phyloP scores from a whole-genome alignment of 164 flowering plant species.

The Vitis rotundifolia region DNA sequence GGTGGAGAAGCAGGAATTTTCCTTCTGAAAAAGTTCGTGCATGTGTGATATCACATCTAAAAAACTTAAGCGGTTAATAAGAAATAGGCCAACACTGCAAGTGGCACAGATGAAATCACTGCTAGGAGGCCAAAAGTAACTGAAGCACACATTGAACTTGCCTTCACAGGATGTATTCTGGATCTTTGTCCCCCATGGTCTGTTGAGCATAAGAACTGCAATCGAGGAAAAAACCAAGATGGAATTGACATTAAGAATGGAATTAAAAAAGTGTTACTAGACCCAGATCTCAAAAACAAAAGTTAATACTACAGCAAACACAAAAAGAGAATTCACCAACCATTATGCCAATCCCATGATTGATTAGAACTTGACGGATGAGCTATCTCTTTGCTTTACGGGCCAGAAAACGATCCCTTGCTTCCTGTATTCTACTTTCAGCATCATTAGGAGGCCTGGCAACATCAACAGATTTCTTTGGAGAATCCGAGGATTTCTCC shows the following conservation, averaged over 20 bases:
- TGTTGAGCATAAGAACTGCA: background rate
- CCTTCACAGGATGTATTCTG: background rate
- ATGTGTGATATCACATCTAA: too few relatives aligned
- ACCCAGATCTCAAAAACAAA: background rate
- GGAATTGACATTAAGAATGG: background rate
- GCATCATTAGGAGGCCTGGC: constrained; percentile 34
- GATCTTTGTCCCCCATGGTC: background rate
- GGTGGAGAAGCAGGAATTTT: too few relatives aligned
- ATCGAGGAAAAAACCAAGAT: background rate
- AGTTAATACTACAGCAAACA: background rate
- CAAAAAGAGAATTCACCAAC: background rate
- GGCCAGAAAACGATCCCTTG: constrained; percentile 46
- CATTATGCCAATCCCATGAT: background rate
- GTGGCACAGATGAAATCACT: too few relatives aligned
- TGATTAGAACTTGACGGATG: background rate
- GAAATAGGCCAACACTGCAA: too few relatives aligned
- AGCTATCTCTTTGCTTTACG: constrained; percentile 40
- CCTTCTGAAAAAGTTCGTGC: too few relatives aligned
- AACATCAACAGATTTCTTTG: constrained; percentile 29
- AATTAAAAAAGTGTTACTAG: background rate
- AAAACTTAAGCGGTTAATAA: too few relatives aligned
- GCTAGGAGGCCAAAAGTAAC: background rate
- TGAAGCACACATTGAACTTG: background rate
- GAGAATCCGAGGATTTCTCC: constrained; percentile 24
- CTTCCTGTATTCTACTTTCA: constrained; percentile 64